Base-by-base conservation (phyloP, 176 grass and related monocot genomes). In the Triticum timopheevii region DNA sequence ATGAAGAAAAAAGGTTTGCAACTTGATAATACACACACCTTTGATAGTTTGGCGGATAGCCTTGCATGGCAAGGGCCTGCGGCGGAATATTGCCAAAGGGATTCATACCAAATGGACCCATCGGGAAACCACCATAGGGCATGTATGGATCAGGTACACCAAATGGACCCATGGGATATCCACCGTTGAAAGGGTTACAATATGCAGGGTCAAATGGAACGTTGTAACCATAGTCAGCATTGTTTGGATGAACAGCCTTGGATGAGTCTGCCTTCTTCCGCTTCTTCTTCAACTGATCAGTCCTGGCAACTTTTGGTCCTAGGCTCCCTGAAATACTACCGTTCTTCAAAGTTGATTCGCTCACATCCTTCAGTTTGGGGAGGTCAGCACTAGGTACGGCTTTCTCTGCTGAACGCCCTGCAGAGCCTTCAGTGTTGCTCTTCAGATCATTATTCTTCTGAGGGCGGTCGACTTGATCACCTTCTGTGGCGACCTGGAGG, bases 401-500 rank as follows among this genome's bases (percentile, higher is more conserved):
- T 63, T 61, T 91, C 35, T 85, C 81, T 49, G 19, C 82, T 70
- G 81, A 76, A 12, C 66, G 5, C 56, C 73, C 77, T 62, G 38
- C 86, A 65, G 82, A 87, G 23, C 52, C 69, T 91, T 77, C 82
- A 88, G 45, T 62, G 81, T 88, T 91, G 68, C 76, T 79, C 50
- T 80, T 13, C 7, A 56, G 38, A 47, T 69, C 76, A 69, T 42
- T 11, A 69, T 69, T 87, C 47, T 89, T 68, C 42, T 69, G 84
- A 50, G 65, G 83, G 4, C 19, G 34, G 28, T 73, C 79, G 10
- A 73, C 47, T 19, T 20, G n/a, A 80, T 63, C 65, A 58, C 20
- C 68, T 80, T 70, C 67, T 64, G 5, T 34, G 15, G 31, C 64
- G 73, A 83, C 58, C 25, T 79, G 63, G 65, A 78, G 52, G 30